Base-by-base conservation (phyloP, 2,329 filamentous ascomycete genomes). In the Colletotrichum scovillei region DNA sequence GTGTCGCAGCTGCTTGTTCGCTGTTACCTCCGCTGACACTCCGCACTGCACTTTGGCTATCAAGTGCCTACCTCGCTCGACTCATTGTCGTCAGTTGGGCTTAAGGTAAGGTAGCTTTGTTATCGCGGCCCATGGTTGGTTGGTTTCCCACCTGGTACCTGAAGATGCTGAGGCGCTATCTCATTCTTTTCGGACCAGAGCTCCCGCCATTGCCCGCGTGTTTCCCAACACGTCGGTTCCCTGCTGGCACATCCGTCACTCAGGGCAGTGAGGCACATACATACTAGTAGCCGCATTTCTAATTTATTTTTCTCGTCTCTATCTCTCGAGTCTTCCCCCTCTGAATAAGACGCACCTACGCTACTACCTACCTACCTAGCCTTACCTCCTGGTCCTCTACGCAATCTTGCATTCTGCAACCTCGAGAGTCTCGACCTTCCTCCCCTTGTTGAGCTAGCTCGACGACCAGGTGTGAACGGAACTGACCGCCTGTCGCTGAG, bases 141-240 rank as follows among this genome's bases (percentile, higher is more conserved):
- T 62, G 62, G 26, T 63, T 38, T 30, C 30, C 22, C 19, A 28
- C 46, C 62, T 35, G 49, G 62, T 57, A 57, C 16, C 14, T 63
- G 49, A 46, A n/a, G 46, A 35, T 35, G 58, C 24, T 56, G 26
- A 26, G 26, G 57, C 65, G 57, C 49, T 35, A 53, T 49, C 49
- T 68, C 56, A 22, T 35, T 14, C 49, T 58, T 58, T 57, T 30
- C 71, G 67, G 71, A 65, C 59, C 56, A 62, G 60, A 73, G 67
- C 67, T 71, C 60, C 67, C 55, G 56, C 56, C 58, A 28, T 22
- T 32, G 19, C 67, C 53, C 24, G 19, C 42, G 53, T 35, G 32
- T 26, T 52, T 63, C 58, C 65, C 65, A 69, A 58, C 59, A 58
- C 58, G 30, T 56, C 30, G 69, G 35, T 46, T 62, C 49, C 38